Percentiles rank a stretch among this genome's conserved stretches.
phyloP scores from a whole-genome alignment of 495 filamentous ascomycete species.

The Thozetella sp. region DNA sequence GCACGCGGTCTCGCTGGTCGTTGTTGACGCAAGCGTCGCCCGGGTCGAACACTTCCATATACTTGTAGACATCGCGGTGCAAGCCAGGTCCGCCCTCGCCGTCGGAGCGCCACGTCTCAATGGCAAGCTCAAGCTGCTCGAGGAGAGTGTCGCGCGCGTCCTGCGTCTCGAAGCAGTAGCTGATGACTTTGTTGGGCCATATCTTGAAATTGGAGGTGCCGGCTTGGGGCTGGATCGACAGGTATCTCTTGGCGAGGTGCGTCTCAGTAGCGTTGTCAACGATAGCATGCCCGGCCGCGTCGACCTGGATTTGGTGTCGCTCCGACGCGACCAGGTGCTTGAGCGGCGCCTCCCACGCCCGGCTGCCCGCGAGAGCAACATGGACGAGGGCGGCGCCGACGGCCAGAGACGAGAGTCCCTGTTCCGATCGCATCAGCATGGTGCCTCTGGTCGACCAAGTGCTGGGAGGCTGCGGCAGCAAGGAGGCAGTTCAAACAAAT shows the following conservation, averaged over 20 bases:
- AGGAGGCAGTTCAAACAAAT: no score
- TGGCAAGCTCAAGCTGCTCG: background rate
- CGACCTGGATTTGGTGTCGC: background rate
- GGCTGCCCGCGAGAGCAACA: constrained; percentile 2
- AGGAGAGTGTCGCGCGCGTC: background rate
- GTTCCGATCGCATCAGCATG: no score
- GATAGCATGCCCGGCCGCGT: constrained; percentile 4
- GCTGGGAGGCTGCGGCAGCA: no score
- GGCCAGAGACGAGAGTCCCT: no score
- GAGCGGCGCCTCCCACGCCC: constrained; percentile 2
- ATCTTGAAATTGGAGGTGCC: background rate
- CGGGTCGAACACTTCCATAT: constrained; percentile 3
- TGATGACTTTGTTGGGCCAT: constrained; percentile 9
- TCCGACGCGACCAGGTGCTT: background rate
- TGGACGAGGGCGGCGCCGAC: no score
- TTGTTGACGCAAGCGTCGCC: constrained; percentile 1
- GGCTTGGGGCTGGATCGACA: background rate
- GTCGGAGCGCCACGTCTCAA: background rate
- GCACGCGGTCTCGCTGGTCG: background rate
- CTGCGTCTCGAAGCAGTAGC: constrained; percentile 11
- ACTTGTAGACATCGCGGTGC: constrained; percentile 6
- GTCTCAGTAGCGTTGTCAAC: constrained; percentile 1
- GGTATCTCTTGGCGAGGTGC: constrained; percentile 5
- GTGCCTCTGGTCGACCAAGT: no score
- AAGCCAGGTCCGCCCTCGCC: no score